A percentile compares a stretch with the other conserved stretches of the same genome.
These are phyloP conservation scores for Eragrostis tef DNA, from an alignment of 202 grass and related monocot species.

Conservation along the genomic window DNA sequence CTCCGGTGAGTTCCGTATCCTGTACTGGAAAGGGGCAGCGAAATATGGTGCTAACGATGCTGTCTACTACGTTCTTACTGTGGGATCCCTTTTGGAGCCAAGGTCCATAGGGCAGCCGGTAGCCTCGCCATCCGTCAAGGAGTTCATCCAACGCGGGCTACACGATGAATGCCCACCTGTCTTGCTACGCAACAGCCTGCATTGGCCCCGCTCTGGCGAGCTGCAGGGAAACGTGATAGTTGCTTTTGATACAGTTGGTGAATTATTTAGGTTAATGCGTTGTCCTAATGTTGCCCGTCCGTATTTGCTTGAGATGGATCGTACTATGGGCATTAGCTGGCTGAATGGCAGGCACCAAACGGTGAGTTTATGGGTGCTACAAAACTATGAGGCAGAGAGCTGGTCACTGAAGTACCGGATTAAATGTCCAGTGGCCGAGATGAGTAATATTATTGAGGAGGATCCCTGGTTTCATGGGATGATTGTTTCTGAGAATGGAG, in stretches of 20 bases:
- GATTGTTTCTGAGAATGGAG: background rate
- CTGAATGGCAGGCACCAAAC: background rate
- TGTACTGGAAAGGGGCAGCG: too few relatives aligned
- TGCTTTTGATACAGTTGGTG: background rate
- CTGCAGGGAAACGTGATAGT: background rate
- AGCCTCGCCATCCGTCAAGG: background rate
- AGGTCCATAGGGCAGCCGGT: background rate
- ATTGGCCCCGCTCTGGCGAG: too few relatives aligned
- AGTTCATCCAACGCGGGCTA: too few relatives aligned
- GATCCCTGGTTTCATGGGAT: background rate
- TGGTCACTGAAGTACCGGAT: constrained; percentile 34
- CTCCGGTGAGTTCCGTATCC: background rate
- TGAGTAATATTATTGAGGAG: background rate
- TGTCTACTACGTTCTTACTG: background rate
- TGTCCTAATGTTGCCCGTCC: background rate
- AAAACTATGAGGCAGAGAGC: background rate
- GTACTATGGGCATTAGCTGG: background rate
- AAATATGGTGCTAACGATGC: background rate
- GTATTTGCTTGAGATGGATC: background rate
- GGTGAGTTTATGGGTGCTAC: background rate
- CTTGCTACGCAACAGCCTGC: background rate
- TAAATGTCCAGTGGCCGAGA: background rate
- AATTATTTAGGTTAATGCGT: background rate
- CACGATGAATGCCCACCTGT: too few relatives aligned
- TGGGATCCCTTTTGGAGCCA: background rate